Percentiles rank a stretch among this genome's conserved stretches.
Evolutionary conservation across 495 filamentous ascomycete species (phyloP).

Genomic region (Penicillium taxi): DNA sequence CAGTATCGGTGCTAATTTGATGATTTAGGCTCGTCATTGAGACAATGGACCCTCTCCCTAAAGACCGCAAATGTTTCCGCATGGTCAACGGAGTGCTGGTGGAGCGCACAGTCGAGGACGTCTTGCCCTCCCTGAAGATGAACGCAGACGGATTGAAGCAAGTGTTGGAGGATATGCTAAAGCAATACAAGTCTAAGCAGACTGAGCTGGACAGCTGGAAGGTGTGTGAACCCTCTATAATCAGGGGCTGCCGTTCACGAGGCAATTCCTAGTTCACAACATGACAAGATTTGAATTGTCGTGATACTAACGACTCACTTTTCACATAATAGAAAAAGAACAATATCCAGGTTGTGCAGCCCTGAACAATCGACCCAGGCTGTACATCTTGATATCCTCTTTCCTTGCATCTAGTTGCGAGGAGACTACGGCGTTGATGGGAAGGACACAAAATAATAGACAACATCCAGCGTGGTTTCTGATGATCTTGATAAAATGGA

Average conservation of each 20-base stretch:
- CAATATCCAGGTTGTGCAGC: slow-evolving; percentile 90
- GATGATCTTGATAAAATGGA: slow-evolving; percentile 7
- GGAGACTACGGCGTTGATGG: slow-evolving; percentile 18
- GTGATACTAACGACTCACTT: slow-evolving; percentile 2
- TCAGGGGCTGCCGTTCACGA: too few relatives aligned
- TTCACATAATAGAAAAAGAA: slow-evolving; percentile 76
- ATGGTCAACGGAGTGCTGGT: slow-evolving; percentile 96
- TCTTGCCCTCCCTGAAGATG: slow-evolving; percentile 83
- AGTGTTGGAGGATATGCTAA: slow-evolving; percentile 90
- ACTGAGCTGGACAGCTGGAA: slow-evolving; percentile 97
- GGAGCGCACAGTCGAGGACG: slow-evolving; percentile 87
- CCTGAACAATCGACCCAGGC: slow-evolving; percentile 34
- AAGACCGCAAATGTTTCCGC: slow-evolving; percentile 93
- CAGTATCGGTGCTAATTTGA: slow-evolving; percentile 11
- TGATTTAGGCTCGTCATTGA: slow-evolving; percentile 82
- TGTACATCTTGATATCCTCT: slow-evolving; percentile 12
- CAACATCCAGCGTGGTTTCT: slow-evolving; percentile 17
- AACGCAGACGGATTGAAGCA: slow-evolving; percentile 93
- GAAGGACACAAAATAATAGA: slow-evolving; percentile 16
- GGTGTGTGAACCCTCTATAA: slow-evolving; percentile 58
- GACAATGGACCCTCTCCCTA: slow-evolving; percentile 73
- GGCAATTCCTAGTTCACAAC: background rate
- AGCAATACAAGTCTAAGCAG: slow-evolving; percentile 94
- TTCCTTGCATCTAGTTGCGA: background rate
- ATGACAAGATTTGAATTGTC: too few relatives aligned